phyloP scores from a whole-genome alignment of 1,284 basidiomycete species.

The Agaricales sp. region DNA sequence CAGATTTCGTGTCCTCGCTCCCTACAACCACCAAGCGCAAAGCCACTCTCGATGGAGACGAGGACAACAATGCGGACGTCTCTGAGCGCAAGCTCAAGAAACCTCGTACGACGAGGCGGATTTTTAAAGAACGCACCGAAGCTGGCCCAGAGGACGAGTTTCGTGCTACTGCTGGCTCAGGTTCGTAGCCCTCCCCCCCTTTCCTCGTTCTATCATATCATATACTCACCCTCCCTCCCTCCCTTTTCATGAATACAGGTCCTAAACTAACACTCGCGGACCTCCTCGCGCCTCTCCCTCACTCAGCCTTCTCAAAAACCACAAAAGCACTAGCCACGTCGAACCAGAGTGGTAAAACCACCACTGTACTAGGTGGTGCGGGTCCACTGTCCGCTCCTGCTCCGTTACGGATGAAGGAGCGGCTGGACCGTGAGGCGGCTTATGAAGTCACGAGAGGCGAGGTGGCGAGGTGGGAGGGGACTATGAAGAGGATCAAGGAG shows the following conservation, averaged over 20 bases:
- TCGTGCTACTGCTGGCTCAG: constrained; percentile 33
- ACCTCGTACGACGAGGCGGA: constrained; percentile 42
- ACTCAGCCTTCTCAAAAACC: constrained; percentile 47
- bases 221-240: constrained; percentile 7
- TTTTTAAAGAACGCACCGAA: constrained; percentile 65
- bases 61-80: constrained; percentile 6
- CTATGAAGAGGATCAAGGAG: constrained; percentile 84
- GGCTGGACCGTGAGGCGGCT: constrained; percentile 87
- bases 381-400: constrained; percentile 79
- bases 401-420: constrained; percentile 80
- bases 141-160: constrained; percentile 71
- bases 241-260: constrained; percentile 30
- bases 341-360: constrained; percentile 39
- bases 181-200: constrained; percentile 23
- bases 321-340: constrained; percentile 64
- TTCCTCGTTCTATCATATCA: constrained; percentile 2
- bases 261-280: constrained; percentile 62
- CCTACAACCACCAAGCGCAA: constrained; percentile 64
- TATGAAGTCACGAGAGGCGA: constrained; percentile 91
- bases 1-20: constrained; percentile 63
- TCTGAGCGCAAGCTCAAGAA: constrained; percentile 22
- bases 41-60: constrained; percentile 27
- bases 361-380: too few relatives aligned
- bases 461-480: constrained; percentile 88
- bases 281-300: constrained; percentile 59